Conservation (phyloP, 2,329 filamentous ascomycete species). For the Botrytis fabae region DNA sequence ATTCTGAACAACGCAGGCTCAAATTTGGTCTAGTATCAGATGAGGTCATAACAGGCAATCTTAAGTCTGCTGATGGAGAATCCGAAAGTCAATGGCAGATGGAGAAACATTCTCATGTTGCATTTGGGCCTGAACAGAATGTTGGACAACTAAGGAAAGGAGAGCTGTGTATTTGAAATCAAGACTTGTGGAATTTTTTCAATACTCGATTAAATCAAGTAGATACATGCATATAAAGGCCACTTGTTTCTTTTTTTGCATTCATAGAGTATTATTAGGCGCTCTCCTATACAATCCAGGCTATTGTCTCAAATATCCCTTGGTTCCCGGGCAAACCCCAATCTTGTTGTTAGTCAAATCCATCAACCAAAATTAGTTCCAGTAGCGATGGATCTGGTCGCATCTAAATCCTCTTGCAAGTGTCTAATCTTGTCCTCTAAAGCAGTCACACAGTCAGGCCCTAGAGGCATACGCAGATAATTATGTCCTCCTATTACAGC, state of each 20-base stretch:
- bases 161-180: neutral
- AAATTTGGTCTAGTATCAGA: neutral
- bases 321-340: neutral
- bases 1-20: neutral
- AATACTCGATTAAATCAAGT: neutral
- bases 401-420: neutral
- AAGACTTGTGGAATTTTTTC: neutral
- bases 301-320: neutral
- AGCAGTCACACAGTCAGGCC: neutral
- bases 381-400: neutral
- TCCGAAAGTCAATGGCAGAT: neutral
- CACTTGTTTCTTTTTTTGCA: neutral
- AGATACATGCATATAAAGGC: neutral
- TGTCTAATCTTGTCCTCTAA: constrained; percentile 16
- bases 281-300: neutral
- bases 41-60: neutral
- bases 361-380: neutral
- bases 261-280: neutral
- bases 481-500: neutral
- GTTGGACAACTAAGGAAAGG: constrained; percentile 1
- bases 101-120: neutral
- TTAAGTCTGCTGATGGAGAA: neutral
- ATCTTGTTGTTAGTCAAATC: neutral
- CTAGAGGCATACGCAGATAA: constrained; percentile 34
- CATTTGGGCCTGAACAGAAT: neutral